Conservation (phyloP, 345 rosid species). For the Populus tremula region DNA sequence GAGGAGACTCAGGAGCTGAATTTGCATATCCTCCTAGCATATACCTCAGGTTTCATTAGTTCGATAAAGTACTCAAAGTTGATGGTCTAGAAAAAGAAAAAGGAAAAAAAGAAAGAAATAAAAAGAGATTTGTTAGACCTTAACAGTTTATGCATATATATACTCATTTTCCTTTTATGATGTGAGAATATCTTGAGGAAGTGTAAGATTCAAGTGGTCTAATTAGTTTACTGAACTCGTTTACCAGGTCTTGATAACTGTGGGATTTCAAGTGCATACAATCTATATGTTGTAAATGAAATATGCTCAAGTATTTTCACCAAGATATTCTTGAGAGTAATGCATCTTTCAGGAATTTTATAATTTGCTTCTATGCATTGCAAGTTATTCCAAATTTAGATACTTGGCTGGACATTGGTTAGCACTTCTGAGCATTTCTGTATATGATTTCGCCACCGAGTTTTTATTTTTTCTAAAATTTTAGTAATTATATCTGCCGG, state of each 20-base stretch:
- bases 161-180: not conserved
- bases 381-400: not conserved
- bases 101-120: not conserved
- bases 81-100: not conserved
- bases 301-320: too few relatives aligned
- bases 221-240: not conserved
- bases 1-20: not conserved
- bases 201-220: not conserved
- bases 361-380: not conserved
- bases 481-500: not conserved
- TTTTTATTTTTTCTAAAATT: too few relatives aligned
- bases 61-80: not conserved
- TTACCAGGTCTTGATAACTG: not conserved
- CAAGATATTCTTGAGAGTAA: not conserved
- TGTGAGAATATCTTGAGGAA: too few relatives aligned
- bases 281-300: not conserved
- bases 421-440: not conserved
- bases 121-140: not conserved
- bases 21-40: not conserved
- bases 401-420: not conserved
- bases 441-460: not conserved
- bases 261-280: not conserved
- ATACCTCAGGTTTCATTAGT: not conserved
- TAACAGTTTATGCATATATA: too few relatives aligned
- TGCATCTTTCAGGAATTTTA: not conserved